A percentile compares a stretch with the other conserved stretches of the same genome.
Evolutionary conservation across 2,329 filamentous ascomycete species (phyloP).

Genomic region (Diplocarpon rosae): DNA sequence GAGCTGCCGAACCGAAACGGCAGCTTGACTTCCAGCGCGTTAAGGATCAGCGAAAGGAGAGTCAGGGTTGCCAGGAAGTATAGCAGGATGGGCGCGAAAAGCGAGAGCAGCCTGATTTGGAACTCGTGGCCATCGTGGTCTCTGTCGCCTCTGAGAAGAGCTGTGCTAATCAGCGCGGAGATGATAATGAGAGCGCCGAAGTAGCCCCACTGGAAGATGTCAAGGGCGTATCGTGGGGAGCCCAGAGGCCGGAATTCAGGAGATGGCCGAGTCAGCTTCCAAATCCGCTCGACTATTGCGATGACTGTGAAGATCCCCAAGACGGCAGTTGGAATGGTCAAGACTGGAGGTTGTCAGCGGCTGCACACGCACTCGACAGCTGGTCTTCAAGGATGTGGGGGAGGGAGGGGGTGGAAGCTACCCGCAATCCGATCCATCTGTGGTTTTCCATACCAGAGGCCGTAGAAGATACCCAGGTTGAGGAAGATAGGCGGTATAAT

Average conservation of each 20-base stretch:
- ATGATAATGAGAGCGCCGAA: slow-evolving; percentile 16
- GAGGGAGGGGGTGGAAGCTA: not conserved
- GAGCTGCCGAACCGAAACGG: slow-evolving; percentile 18
- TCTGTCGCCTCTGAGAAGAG: slow-evolving; percentile 14
- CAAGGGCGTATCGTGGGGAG: slow-evolving; percentile 10
- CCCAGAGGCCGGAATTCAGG: slow-evolving; percentile 12
- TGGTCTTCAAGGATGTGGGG: not conserved
- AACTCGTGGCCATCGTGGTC: slow-evolving; percentile 1
- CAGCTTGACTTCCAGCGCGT: slow-evolving; percentile 6
- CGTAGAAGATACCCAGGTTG: slow-evolving; percentile 18
- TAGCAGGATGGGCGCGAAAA: slow-evolving; percentile 15
- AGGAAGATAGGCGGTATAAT: slow-evolving; percentile 18
- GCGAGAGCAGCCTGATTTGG: too few relatives aligned
- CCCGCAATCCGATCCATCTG: slow-evolving; percentile 15
- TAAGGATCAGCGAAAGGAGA: slow-evolving; percentile 12
- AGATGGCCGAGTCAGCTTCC: slow-evolving; percentile 12
- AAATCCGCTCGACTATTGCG: slow-evolving; percentile 14
- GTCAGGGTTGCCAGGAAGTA: slow-evolving; percentile 17
- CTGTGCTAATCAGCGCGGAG: slow-evolving; percentile 13
- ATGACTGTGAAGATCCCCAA: slow-evolving; percentile 18
- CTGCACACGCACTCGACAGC: too few relatives aligned
- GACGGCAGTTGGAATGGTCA: slow-evolving; percentile 18
- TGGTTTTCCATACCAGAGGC: slow-evolving; percentile 17
- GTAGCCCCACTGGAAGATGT: slow-evolving; percentile 21
- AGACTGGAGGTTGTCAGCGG: slow-evolving; percentile 8